Conservation (phyloP, 768 basidiomycete species). For the Xerocomellus chrysenteron region DNA sequence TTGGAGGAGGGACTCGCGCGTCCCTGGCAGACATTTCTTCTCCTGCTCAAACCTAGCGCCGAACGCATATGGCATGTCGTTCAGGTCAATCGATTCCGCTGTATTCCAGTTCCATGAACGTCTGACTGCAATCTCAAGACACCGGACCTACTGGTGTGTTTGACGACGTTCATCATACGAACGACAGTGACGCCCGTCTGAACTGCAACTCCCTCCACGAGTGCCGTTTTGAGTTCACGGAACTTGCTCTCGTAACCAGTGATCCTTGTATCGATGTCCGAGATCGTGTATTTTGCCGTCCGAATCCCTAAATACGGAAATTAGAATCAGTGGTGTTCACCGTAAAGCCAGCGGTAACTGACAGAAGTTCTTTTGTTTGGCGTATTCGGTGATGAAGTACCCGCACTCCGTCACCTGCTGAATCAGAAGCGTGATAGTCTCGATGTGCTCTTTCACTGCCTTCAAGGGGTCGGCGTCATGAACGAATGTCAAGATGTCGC, state of each 20-base stretch:
- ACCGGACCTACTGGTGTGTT: neutral
- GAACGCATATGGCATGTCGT: slow-evolving; percentile 3
- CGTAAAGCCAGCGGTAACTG: neutral
- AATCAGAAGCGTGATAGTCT: neutral
- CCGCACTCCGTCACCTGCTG: neutral
- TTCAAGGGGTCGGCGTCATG: neutral
- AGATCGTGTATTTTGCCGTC: neutral
- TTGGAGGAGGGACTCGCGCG: neutral
- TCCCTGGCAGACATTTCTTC: slow-evolving; percentile 2
- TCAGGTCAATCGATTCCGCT: neutral
- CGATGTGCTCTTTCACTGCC: neutral
- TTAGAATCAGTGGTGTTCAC: neutral
- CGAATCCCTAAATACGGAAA: neutral
- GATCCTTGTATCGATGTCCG: neutral
- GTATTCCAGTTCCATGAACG: neutral
- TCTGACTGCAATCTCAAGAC: neutral
- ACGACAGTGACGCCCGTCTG: neutral
- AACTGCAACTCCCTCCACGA: neutral
- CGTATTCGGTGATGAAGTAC: slow-evolving; percentile 1
- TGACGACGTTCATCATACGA: neutral
- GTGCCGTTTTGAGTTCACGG: neutral
- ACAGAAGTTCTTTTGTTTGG: neutral
- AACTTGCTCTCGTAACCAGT: neutral
- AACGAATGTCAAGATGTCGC: neutral
- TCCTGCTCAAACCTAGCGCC: slow-evolving; percentile 10